A percentile compares a stretch with the other conserved stretches of the same genome.
phyloP scores from a whole-genome alignment of 257 asterid species.

The Nicotiana paniculata region DNA sequence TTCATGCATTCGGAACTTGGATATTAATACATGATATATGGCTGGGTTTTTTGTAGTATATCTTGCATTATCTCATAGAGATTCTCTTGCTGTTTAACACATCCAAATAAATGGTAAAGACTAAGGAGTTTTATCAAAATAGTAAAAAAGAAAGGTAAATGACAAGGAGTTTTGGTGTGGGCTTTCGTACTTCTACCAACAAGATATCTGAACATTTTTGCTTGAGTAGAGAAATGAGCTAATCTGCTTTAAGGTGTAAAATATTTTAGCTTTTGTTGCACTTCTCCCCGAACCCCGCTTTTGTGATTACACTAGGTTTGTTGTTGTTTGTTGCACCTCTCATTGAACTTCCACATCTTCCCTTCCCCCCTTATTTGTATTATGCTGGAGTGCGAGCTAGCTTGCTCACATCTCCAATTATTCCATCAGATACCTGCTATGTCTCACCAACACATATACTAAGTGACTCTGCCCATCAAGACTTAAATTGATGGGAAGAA shows the following conservation, averaged over 20 bases:
- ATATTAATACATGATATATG: neutral
- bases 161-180: neutral
- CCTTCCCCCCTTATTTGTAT: too few species aligned
- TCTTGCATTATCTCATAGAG: neutral
- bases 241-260: neutral
- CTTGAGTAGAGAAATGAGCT: neutral
- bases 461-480: too few species aligned
- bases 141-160: neutral
- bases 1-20: neutral
- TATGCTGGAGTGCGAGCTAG: too few species aligned
- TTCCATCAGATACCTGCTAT: too few species aligned
- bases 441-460: too few species aligned
- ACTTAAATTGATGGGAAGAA: too few species aligned
- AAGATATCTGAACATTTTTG: neutral
- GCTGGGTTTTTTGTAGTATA: neutral
- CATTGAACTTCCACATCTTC: neutral
- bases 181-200: neutral
- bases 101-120: neutral
- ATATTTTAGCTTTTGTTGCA: neutral
- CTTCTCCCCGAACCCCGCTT: too few species aligned
- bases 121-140: neutral
- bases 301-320: too few species aligned
- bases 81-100: neutral
- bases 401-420: too few species aligned
- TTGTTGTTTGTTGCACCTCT: too few species aligned